These are phyloP conservation scores for Lactarius sp. DNA, from an alignment of 768 basidiomycete species.

Conservation along the genomic window DNA sequence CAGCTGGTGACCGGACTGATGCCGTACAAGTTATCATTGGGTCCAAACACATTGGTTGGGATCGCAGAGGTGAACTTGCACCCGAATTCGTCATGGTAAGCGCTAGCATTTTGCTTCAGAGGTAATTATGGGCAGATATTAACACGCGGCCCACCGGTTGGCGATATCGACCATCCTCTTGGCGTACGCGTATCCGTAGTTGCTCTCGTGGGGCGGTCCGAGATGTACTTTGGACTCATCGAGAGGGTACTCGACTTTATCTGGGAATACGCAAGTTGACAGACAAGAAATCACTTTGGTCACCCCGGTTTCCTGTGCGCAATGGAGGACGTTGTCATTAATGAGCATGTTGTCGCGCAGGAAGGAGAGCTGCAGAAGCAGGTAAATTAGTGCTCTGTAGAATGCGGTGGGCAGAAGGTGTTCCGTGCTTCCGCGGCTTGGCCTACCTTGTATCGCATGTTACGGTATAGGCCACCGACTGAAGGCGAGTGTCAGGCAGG, in stretches of 20 bases:
- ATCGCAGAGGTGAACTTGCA: slow-evolving; percentile 95
- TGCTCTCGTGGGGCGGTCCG: slow-evolving; percentile 89
- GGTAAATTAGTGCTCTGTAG: not conserved
- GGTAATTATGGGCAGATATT: not conserved
- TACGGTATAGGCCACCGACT: slow-evolving; percentile 95
- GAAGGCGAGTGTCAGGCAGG: not conserved
- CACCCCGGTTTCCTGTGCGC: slow-evolving; percentile 57
- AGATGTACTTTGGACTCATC: slow-evolving; percentile 90
- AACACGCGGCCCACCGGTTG: slow-evolving; percentile 63
- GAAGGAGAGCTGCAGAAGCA: slow-evolving; percentile 64
- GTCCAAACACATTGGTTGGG: slow-evolving; percentile 96
- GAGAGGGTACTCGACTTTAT: slow-evolving; percentile 89
- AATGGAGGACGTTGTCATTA: slow-evolving; percentile 89
- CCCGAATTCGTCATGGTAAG: slow-evolving; percentile 94
- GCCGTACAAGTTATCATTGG: slow-evolving; percentile 82
- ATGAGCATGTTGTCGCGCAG: slow-evolving; percentile 92
- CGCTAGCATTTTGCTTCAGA: slow-evolving; percentile 42
- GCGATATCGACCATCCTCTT: slow-evolving; percentile 95
- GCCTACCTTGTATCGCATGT: slow-evolving; percentile 87
- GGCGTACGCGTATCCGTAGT: slow-evolving; percentile 95
- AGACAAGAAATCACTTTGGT: slow-evolving; percentile 90
- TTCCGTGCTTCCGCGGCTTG: not conserved
- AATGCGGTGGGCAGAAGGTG: not conserved
- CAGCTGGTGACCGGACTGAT: slow-evolving; percentile 23
- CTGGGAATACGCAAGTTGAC: slow-evolving; percentile 96